These are phyloP conservation scores for Chrysosphaeria jannelii DNA, from an alignment of 2,329 filamentous ascomycete genomes.

Conservation along the genomic window DNA sequence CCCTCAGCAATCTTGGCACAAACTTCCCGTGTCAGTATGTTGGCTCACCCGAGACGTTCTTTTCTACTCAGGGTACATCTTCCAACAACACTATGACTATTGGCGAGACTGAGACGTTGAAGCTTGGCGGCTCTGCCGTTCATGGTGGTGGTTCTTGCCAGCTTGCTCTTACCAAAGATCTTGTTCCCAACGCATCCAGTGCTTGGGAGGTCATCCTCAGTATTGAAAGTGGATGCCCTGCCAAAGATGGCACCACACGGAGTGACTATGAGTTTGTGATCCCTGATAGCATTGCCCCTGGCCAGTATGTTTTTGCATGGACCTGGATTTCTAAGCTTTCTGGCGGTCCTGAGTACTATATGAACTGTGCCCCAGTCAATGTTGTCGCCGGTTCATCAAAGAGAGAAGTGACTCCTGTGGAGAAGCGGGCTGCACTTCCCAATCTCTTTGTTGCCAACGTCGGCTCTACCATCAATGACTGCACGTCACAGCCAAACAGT, in stretches of 20 bases:
- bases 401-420: too few relatives aligned
- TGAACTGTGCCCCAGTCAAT: slow-evolving; percentile 30
- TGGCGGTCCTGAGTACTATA: slow-evolving; percentile 35
- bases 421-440: slow-evolving; percentile 11
- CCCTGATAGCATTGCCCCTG: slow-evolving; percentile 6
- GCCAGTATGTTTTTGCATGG: slow-evolving; percentile 25
- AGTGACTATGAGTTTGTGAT: slow-evolving; percentile 7
- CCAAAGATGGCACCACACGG: slow-evolving; percentile 5
- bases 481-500: slow-evolving; percentile 5
- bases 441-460: slow-evolving; percentile 27
- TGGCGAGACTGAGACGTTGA: slow-evolving; percentile 4
- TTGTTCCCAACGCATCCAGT: slow-evolving; percentile 5
- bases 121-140: slow-evolving; percentile 7
- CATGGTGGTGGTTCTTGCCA: slow-evolving; percentile 9
- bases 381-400: slow-evolving; percentile 10
- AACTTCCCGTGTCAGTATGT: too few relatives aligned
- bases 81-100: slow-evolving; percentile 5
- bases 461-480: slow-evolving; percentile 8
- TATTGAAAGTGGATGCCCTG: slow-evolving; percentile 9
- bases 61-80: slow-evolving; percentile 5
- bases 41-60: too few relatives aligned
- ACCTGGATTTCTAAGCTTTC: slow-evolving; percentile 25
- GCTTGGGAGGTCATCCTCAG: slow-evolving; percentile 8
- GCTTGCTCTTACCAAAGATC: slow-evolving; percentile 7
- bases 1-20: too few relatives aligned